Base-by-base conservation (phyloP, 2,329 filamentous ascomycete genomes). In the Conoideocrella luteorostrata region DNA sequence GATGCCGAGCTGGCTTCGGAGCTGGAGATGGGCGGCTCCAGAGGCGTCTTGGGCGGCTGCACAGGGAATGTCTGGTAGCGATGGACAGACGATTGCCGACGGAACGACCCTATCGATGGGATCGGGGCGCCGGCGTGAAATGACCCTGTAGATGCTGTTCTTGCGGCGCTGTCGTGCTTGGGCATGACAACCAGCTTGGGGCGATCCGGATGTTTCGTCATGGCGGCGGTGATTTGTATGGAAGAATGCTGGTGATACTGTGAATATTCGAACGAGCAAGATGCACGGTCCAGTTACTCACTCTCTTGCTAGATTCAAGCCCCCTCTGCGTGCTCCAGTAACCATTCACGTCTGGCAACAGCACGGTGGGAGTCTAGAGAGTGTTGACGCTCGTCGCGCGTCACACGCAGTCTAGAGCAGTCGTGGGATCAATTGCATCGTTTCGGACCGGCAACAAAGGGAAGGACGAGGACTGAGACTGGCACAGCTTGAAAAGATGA, bases 1-100 rank as follows among this genome's bases (percentile, higher is more conserved):
- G 42, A 42, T 21, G 36, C 22, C 12, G 44, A 39, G 35, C 45
- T 49, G 38, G 59, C 52, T 17, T 53, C 54, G 17, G 47, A 36
- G 47, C 35, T 34, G 9, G 39, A 45, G 9, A 47, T n/a, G 18
- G 50, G 30, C 4, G 20, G 72, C 13, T 70, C 72, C 43, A 80
- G 78, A 3, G 82, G 78, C 2, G 78, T 78, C 52, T 78, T 80
- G 11, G 86, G 86, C 13, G 86, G 84, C 26, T 80, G 74, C 0
- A 84, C 86, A 3, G 86, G 86, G 55, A 93, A 91, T 6, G 87
- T 91, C 56, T 90, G 85, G 65, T 91, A 93, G 58, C 83, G 82
- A 51, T 81, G 70, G 6, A 62, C 60, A 7, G 68, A 65, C 20
- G 63, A 58, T 12, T 68, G 68, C 29, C 69, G 66, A 34, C 64